A percentile compares a stretch with the other conserved stretches of the same genome.
phyloP scores from a whole-genome alignment of 2,329 filamentous ascomycete species.

The Rhynchosporium agropyri region DNA sequence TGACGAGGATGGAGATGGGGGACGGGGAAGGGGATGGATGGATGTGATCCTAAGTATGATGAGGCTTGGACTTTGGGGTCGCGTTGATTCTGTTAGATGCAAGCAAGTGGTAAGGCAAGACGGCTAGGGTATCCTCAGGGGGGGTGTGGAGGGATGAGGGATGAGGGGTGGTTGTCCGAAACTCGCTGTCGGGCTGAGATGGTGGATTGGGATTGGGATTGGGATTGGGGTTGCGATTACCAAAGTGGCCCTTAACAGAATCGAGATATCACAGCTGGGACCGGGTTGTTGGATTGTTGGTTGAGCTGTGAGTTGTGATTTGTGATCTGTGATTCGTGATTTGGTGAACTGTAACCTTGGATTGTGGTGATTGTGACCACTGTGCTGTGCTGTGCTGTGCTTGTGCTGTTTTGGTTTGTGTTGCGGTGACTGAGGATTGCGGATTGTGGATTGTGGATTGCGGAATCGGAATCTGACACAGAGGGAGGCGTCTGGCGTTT shows the following conservation, averaged over 20 bases:
- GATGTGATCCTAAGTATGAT: slow-evolving; percentile 1
- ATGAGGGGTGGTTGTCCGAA: slow-evolving; percentile 27
- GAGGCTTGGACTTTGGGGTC: slow-evolving; percentile 6
- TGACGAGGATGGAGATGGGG: neutral
- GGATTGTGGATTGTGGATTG: neutral
- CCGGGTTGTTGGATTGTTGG: too few species aligned
- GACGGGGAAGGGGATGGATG: neutral
- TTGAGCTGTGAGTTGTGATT: too few species aligned
- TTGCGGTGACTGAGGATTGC: too few species aligned
- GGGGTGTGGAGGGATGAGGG: slow-evolving; percentile 17
- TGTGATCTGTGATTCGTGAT: too few species aligned
- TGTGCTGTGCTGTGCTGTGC: too few species aligned
- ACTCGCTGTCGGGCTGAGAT: slow-evolving; percentile 27
- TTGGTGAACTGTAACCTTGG: too few species aligned
- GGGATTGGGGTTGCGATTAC: neutral
- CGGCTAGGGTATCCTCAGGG: slow-evolving; percentile 13
- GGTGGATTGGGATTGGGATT: neutral
- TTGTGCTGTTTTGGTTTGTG: too few species aligned
- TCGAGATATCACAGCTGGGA: too few species aligned
- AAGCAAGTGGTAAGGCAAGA: neutral
- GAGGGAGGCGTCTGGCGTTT: slow-evolving; percentile 4
- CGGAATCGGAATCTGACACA: slow-evolving; percentile 10
- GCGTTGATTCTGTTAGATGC: slow-evolving; percentile 10
- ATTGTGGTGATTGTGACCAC: too few species aligned
- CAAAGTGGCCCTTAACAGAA: too few species aligned